Base-by-base conservation (phyloP, 208 protist genomes). In the Porcisia deanei region DNA sequence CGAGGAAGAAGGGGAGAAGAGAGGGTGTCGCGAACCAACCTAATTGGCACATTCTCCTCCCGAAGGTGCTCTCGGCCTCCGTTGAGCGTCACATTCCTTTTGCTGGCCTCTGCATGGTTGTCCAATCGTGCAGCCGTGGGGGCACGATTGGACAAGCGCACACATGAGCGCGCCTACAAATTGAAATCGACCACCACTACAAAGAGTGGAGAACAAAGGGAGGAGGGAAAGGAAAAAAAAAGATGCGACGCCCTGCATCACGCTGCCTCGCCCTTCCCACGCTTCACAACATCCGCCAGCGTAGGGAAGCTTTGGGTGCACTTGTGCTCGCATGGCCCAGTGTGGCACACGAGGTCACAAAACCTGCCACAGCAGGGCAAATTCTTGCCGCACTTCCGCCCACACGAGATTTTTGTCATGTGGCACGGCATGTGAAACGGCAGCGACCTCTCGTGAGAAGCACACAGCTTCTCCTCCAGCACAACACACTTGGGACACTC, bases 401-500 rank as follows among this genome's bases (percentile, higher is more conserved):
- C 90, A 73, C 94, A 96, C 43, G 91, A 90, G 34, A 95, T 66
- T 55, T 85, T 76, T 49, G 64, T 76, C 66, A 84, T 72, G 85
- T 85, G 75, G 79, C 94, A 97, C 12, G 90, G 85, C 70, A 89
- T 85, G 77, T 87, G 84, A 71, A 90, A 96, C 45, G 90, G 82
- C 79, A 95, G 85, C 70, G 77, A 61, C 34, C 70, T 86, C 45
- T 85, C 73, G 77, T 97, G 94, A 30, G 94, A 97, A 22, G 79
- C 86, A 77, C 96, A 98, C 18, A 67, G 70, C 82, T 94, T 95
- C 79, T 94, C 83, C 25, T 95, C 88, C 55, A 88, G 85, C 75
- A 96, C 88, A 34, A 90, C 78, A 75, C 95, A 98, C 75, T 81
- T 73, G 5, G 95, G 89, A 67, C 95, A 98, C 52, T 85, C 63